Base-by-base conservation (phyloP, 768 basidiomycete species). In the Coprinellus aureogranulatus region DNA sequence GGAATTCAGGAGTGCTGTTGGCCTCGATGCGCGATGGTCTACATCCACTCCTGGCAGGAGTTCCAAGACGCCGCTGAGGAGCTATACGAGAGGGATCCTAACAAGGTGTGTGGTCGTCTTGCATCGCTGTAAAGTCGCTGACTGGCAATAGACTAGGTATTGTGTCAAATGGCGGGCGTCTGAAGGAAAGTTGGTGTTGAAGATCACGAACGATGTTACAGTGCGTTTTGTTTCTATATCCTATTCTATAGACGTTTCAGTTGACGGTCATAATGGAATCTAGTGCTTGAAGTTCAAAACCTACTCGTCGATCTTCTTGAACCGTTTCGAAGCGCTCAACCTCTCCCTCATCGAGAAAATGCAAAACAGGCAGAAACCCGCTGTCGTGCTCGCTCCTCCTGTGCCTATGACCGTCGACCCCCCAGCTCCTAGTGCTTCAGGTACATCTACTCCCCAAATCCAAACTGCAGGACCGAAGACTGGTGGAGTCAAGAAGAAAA, bases 271-370 rank as follows among this genome's bases (percentile, higher is more conserved):
- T n/a, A n/a, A n/a, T n/a, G n/a, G 14, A n/a, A 14, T 20, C 18
- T 69, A 98, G 96, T 96, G 94, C 70, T 80, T 98, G 64, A 97
- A 95, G 72, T 98, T 96, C 80, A 94, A 95, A 72, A 96, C 95
- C 1, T 87, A 88, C 64, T 97, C 94, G 2, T 92, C 91, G 51
- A 88, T 96, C 68, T 93, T 92, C 74, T 86, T 98, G 61, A 97
- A 98, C 79, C 90, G 95, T 63, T 98, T 98, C 75, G 94, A 98
- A 72, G 81, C 88, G 5, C 81, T 98, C 59, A 97, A 96, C 68
- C 81, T 90, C 42, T 85, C 89, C 6, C 77, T 97, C 53, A 89
- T 93, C 78, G 82, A 87, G 65, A 90, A 89, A 74, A 93, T 94
- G 87, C 89, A 86, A 67, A 92, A 94, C 65, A 79, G 68, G 16